Evolutionary conservation across 305 asterid genomes (phyloP), one percentile per base, ranked within the genome.

Genomic region (Petunia hybrid): DNA sequence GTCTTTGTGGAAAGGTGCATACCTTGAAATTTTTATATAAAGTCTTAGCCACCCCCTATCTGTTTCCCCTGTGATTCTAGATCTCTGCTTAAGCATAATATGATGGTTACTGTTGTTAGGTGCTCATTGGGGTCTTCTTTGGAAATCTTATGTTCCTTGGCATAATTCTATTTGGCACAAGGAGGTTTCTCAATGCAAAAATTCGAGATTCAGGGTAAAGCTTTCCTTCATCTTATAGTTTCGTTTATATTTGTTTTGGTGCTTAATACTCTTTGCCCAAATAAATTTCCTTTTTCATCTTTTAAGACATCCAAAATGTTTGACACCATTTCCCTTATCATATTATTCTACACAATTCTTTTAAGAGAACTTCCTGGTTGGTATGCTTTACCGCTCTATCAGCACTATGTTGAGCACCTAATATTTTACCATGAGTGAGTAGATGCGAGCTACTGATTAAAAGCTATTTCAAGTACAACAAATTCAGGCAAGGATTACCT

Each of bases 1-100:
- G 85, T 85, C 85, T 75, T 57, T 85, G 82, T 57, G 91, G 87
- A 81, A 88, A 92, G 97, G 97, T 94, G 80, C 48, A 85, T 31
- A 85, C 73, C 80, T 16, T 36, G 38, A 46, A 45, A 38, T 82
- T 53, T 74, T 4, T 31, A 35, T 35, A 45, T 76, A 65, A 42
- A n/a, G 43, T 78, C 67, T 55, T 59, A 56, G 51, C 53, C 45
- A 13, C 38, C 38, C 36, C 63, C n/a, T 53, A 38, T 6, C 64
- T 14, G 1, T 22, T 6, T 8, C 78, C 38, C 48, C 8, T 36
- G 78, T 67, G 48, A n/a, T 35, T 69, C 67, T 79, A 13, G 68
- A 84, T 43, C 64, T 53, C 53, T 53, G 6, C 53, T 66, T 40
- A 77, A 78, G 22, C 71, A 35, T 62, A 60, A 79, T 1, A 57